These are phyloP conservation scores for Sideroxylon spinosum DNA, from an alignment of 179 eudicot genomes.

Conservation along the genomic window DNA sequence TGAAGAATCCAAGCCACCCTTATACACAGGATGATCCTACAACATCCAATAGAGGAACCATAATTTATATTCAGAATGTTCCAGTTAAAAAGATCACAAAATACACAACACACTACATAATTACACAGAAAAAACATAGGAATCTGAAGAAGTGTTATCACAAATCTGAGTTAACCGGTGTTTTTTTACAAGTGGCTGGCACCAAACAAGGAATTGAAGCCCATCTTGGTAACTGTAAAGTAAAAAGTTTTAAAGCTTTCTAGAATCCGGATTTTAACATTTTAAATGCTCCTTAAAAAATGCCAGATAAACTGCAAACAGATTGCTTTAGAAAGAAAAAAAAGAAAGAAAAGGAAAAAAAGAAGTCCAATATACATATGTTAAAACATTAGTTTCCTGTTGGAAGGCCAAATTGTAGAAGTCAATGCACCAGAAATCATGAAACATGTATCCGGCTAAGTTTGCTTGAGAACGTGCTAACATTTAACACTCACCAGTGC, in stretches of 20 bases:
- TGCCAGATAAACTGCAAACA: background rate
- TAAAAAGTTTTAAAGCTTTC: background rate
- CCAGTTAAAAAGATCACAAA: background rate
- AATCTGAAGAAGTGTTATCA: background rate
- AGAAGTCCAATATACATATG: background rate
- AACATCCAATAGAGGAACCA: constrained; percentile 13
- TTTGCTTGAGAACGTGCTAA: background rate
- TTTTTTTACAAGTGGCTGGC: background rate
- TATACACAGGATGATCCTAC: constrained; percentile 34
- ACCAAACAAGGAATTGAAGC: background rate
- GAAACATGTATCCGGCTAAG: background rate
- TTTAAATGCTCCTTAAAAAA: background rate
- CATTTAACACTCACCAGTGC: background rate
- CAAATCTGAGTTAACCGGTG: background rate
- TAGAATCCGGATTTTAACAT: background rate
- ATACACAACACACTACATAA: background rate
- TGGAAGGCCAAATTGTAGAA: constrained; percentile 6
- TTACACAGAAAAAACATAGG: background rate
- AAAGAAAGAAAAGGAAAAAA: background rate
- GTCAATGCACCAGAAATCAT: background rate
- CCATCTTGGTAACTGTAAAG: background rate
- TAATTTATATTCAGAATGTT: constrained; percentile 5
- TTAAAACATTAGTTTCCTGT: background rate
- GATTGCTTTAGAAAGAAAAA: background rate
- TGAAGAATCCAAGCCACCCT: constrained; percentile 23